Conservation (phyloP, 2,329 filamentous ascomycete genomes). For the Xylariaceae sp. region DNA sequence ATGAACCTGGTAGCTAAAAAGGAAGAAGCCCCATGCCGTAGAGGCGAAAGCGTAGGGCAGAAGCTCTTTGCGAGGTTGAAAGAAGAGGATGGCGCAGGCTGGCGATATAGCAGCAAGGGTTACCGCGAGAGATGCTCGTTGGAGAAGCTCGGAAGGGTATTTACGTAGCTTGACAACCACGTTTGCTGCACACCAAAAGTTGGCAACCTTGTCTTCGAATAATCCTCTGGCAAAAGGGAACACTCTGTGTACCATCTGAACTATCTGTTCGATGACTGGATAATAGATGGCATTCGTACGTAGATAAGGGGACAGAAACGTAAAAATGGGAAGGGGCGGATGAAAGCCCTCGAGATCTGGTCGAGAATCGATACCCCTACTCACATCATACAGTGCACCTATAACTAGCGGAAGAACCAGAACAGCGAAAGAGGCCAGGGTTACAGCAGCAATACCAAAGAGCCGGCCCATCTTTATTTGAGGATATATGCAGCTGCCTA, state of each 20-base stretch:
- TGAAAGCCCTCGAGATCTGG: conserved; percentile 63
- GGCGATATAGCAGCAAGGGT: conserved; percentile 80
- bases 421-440: conserved; percentile 73
- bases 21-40: conserved; percentile 94
- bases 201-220: conserved; percentile 98
- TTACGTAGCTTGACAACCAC: conserved; percentile 84
- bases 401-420: conserved; percentile 77
- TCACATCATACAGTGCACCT: conserved; percentile 72
- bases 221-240: conserved; percentile 96
- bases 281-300: conserved; percentile 73
- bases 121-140: conserved; percentile 73
- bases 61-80: conserved; percentile 76
- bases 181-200: conserved; percentile 95
- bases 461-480: conserved; percentile 71
- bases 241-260: conserved; percentile 87
- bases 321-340: conserved; percentile 68
- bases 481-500: conserved; percentile 85
- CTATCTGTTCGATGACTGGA: conserved; percentile 75
- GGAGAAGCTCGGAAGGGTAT: conserved; percentile 74
- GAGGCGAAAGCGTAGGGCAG: conserved; percentile 81
- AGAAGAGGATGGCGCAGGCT: conserved; percentile 79
- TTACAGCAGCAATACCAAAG: conserved; percentile 75
- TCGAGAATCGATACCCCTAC: conserved; percentile 64
- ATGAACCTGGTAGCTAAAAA: conserved; percentile 97
- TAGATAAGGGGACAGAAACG: conserved; percentile 61